Base-by-base conservation (phyloP, 306 rosid species). In the Vigna unguiculata region DNA sequence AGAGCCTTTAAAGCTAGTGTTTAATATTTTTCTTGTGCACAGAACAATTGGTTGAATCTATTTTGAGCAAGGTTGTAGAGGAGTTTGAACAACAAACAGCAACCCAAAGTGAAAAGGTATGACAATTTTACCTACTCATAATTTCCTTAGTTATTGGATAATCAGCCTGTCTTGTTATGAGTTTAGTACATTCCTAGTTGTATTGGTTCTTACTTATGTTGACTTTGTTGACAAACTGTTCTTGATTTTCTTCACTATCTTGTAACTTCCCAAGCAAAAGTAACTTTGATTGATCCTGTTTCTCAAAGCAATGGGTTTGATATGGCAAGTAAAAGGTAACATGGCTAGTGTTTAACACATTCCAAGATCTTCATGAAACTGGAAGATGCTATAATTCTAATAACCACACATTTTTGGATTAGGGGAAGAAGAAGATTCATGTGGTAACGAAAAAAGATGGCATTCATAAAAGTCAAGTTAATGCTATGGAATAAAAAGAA, bases 21-120 rank as follows among this genome's bases (percentile, higher is more conserved):
- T n/a, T n/a, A n/a, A n/a, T n/a, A n/a, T n/a, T n/a, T n/a, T n/a
- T n/a, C n/a, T n/a, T n/a, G n/a, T n/a, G n/a, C n/a, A n/a, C n/a
- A n/a, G n/a, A n/a, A n/a, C n/a, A n/a, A n/a, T n/a, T n/a, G n/a
- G 93, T 95, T 34, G 98, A 95, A 86, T 92, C 98, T 53, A 88
- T 95, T 74, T 78, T 95, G 75, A 95, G 82, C 71, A 90, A 90
- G 88, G 92, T 95, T 40, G 89, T 87, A 77, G 97, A 90, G 85
- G 93, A 95, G 86, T 91, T 92, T 76, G 96, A 92, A 80, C 90
- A 81, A 63, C 91, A 96, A 3, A 79, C 88, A 63, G 83, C 91
- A 46, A 76, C 87, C 89, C 93, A 87, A 83, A 71, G 69, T 78
- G 92, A 88, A 71, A 83, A 47, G 93, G 99, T 94, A 87, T 5